Base-by-base conservation (phyloP, 495 filamentous ascomycete species). In the Letharia columbiana region DNA sequence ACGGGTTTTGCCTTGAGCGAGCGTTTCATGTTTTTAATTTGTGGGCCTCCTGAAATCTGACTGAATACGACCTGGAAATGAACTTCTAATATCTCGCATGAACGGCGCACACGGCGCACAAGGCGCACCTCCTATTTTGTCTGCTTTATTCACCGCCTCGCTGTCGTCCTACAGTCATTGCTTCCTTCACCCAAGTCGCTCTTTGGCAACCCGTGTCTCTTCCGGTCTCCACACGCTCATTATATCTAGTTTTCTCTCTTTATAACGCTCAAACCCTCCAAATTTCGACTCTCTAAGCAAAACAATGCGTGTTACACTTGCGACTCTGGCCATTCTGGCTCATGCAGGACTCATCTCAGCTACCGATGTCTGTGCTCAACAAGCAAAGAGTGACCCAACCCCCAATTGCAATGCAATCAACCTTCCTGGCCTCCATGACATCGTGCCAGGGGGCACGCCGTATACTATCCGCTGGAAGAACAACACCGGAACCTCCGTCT, bases 401-500 rank as follows among this genome's bases (percentile, higher is more conserved):
- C 28, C 50, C 8, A 57, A 57, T 37, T 58, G 50, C 52, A 41
- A 58, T 2, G 39, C 63, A 7, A 45, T 65, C 6, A 23, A 57
- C 33, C 33, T 42, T 15, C 63, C 63, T 11, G 40, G 63, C 10
- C 41, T 17, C 23, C 42, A 65, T 18, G 52, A 65, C 41, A 57
- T 65, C 18, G 63, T 65, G 13, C 40, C 28, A 1, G 63, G 40
- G n/a, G 42, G 41, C 33, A 45, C 10, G 31, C 63, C 63, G 2
- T 65, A 58, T 2, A 60, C 42, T 9, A 65, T 65, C 13, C 42
- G 17, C 11, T 65, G 63, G 63, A 40, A 31, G 57, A 56, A 54
- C 31, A 56, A 59, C n/a, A 42, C 17, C n/a, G 15, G 50, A 17
- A 28, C 10, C 45, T 77, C 75, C 23, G 74, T 90, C 67, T 84